Conservation (phyloP, 1,284 basidiomycete genomes). For the Exsudoporus floridanus region DNA sequence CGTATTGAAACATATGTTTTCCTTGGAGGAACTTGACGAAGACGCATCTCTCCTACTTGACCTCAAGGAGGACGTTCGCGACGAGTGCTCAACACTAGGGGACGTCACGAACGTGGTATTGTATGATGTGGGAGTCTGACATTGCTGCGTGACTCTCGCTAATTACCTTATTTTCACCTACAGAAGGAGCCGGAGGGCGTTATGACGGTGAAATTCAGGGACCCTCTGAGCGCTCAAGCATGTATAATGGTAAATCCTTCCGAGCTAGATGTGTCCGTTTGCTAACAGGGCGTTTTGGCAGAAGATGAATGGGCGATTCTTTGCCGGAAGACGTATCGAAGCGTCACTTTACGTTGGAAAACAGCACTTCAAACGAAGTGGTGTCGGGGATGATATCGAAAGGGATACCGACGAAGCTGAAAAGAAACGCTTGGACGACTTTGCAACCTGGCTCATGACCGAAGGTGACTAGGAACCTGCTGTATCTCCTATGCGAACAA, state of each 20-base stretch:
- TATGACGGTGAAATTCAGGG: slow-evolving; percentile 95
- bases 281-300: slow-evolving; percentile 32
- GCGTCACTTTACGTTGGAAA: slow-evolving; percentile 81
- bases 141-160: background rate
- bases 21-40: slow-evolving; percentile 80
- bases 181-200: slow-evolving; percentile 93
- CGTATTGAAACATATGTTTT: slow-evolving; percentile 95
- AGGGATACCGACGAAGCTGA: slow-evolving; percentile 72
- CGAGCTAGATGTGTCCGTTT: background rate
- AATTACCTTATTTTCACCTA: background rate
- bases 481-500: slow-evolving; percentile 1
- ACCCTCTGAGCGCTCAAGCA: slow-evolving; percentile 82
- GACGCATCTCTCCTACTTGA: slow-evolving; percentile 89
- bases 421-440: slow-evolving; percentile 82
- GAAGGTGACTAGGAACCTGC: slow-evolving; percentile 57
- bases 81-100: slow-evolving; percentile 90
- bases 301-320: slow-evolving; percentile 97
- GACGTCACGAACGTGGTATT: slow-evolving; percentile 95
- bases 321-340: slow-evolving; percentile 80
- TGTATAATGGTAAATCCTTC: slow-evolving; percentile 73
- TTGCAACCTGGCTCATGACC: slow-evolving; percentile 82
- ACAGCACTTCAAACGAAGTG: slow-evolving; percentile 79
- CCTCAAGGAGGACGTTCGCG: slow-evolving; percentile 93
- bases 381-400: slow-evolving; percentile 55
- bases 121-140: slow-evolving; percentile 76